A percentile compares a stretch with the other conserved stretches of the same genome.
phyloP scores from a whole-genome alignment of 1,139 yeast species.

The Geotrichum cucujoidarum region DNA sequence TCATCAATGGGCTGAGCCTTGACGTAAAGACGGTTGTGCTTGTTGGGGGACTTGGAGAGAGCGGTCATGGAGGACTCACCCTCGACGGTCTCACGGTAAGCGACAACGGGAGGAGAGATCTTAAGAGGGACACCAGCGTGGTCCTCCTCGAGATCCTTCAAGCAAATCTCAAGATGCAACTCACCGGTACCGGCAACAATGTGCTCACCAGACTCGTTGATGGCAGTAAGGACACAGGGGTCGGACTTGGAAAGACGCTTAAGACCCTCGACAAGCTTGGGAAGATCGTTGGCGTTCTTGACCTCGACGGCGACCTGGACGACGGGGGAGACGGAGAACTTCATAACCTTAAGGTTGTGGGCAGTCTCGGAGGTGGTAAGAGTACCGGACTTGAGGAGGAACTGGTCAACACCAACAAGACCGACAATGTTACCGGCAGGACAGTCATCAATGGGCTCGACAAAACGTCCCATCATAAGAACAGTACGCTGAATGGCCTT shows the following conservation, averaged over 20 bases:
- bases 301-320: conserved; percentile 99
- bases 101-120: conserved; percentile 95
- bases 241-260: conserved; percentile 99
- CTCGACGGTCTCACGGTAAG: conserved; percentile 98
- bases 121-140: conserved; percentile 99
- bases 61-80: conserved; percentile 93
- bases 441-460: conserved; percentile 98
- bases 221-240: conserved; percentile 90
- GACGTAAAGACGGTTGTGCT: conserved; percentile 99
- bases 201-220: conserved; percentile 97
- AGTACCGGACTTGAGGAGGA: conserved; percentile 99
- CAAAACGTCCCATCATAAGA: conserved; percentile 98
- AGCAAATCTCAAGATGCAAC: conserved; percentile 97
- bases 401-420: conserved; percentile 99
- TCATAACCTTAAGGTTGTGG: conserved; percentile 99
- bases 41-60: conserved; percentile 98
- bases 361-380: conserved; percentile 94
- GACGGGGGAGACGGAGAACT: conserved; percentile 99
- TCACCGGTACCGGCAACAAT: conserved; percentile 99
- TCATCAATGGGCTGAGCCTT: conserved; percentile 95
- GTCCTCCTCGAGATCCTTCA: conserved; percentile 92
- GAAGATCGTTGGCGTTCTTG: conserved; percentile 98
- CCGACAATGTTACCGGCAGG: conserved; percentile 99
- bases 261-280: conserved; percentile 99
- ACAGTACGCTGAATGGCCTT: conserved; percentile 99